Evolutionary conservation across 2,329 filamentous ascomycete genomes (phyloP).

Genomic region (Cyphellophora europaea): DNA sequence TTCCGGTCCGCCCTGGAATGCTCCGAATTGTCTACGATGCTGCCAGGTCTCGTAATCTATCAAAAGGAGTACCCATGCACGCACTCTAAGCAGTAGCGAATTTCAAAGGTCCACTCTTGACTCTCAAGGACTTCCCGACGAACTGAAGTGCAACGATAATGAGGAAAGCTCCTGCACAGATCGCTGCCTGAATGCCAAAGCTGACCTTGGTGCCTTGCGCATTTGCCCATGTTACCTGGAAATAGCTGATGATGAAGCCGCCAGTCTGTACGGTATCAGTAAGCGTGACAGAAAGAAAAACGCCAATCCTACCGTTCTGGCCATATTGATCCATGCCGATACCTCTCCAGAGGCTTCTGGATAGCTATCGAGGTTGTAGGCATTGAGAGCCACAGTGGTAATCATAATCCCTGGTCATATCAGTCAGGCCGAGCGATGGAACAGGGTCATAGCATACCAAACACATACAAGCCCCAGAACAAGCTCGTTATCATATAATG

Average conservation of each 20-base stretch:
- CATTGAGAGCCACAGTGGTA: conserved; percentile 37
- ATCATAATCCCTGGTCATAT: too few relatives aligned
- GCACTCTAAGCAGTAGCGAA: conserved; percentile 22
- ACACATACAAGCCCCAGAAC: conserved; percentile 44
- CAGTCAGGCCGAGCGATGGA: too few relatives aligned
- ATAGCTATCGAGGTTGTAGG: conserved; percentile 46
- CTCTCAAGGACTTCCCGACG: conserved; percentile 29
- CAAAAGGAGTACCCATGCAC: too few relatives aligned
- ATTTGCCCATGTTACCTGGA: conserved; percentile 42
- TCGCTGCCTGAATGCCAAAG: conserved; percentile 39
- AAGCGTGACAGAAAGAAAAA: too few relatives aligned
- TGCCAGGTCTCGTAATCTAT: too few relatives aligned
- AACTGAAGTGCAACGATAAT: conserved; percentile 31
- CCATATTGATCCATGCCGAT: conserved; percentile 43
- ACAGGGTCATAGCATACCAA: too few relatives aligned
- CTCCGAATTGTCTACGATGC: too few relatives aligned
- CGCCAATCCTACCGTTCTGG: too few relatives aligned
- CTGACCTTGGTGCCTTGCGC: conserved; percentile 33
- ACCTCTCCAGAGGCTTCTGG: conserved; percentile 48
- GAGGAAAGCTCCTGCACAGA: conserved; percentile 28
- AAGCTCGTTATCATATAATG: conserved; percentile 43
- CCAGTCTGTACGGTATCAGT: too few relatives aligned
- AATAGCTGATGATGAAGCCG: conserved; percentile 39
- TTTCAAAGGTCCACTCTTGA: conserved; percentile 25
- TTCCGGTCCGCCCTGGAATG: too few relatives aligned